Percentiles rank a stretch among this genome's conserved stretches.
phyloP scores from a whole-genome alignment of 257 asterid species.

The Jacaranda copaia region DNA sequence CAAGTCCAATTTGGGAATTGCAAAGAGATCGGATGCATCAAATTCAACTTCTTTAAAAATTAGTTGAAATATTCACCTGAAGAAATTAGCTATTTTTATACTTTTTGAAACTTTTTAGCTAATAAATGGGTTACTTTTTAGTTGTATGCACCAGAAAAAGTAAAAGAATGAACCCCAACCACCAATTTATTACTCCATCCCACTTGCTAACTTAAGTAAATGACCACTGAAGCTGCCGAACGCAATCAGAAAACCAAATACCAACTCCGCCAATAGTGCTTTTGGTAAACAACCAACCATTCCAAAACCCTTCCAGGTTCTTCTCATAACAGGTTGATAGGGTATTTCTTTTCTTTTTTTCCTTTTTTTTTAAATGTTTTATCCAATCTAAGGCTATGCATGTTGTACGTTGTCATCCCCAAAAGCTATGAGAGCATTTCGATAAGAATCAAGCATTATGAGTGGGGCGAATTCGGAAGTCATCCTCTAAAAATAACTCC shows the following conservation, averaged over 20 bases:
- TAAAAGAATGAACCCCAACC: constrained; percentile 23
- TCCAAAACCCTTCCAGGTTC: no score
- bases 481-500: no score
- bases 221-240: constrained; percentile 23
- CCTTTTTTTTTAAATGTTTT: no score
- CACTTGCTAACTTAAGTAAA: neutral
- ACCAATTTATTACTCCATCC: constrained; percentile 17
- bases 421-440: no score
- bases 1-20: no score
- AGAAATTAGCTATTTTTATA: neutral
- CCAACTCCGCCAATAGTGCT: neutral
- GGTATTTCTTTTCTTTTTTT: no score
- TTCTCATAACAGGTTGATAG: no score
- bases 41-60: neutral
- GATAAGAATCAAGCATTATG: no score
- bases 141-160: constrained; percentile 7
- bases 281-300: neutral
- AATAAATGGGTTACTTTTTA: neutral
- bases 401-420: no score
- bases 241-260: neutral
- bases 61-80: neutral
- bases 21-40: no score
- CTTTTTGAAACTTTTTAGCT: neutral
- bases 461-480: no score
- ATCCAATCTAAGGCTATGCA: no score